A percentile compares a stretch with the other conserved stretches of the same genome.
Evolutionary conservation across 495 filamentous ascomycete genomes (phyloP).

Genomic region (Zalerion maritima): DNA sequence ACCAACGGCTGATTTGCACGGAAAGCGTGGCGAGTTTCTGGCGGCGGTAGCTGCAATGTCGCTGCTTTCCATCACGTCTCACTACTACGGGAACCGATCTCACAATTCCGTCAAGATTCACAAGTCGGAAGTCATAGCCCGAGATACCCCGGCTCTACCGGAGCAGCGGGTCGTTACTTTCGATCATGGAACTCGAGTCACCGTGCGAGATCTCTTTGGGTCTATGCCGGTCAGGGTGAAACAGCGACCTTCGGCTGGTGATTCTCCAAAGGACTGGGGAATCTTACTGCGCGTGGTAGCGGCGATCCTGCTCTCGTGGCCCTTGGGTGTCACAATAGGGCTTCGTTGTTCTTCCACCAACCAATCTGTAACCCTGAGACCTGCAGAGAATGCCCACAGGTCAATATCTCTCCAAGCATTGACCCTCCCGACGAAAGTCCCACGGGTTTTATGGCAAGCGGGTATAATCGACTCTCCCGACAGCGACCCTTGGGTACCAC

Average conservation of each 20-base stretch:
- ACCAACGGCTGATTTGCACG: slow-evolving; percentile 34
- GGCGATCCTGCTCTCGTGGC: slow-evolving; percentile 54
- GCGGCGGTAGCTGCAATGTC: slow-evolving; percentile 66
- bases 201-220: slow-evolving; percentile 78
- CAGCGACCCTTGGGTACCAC: slow-evolving; percentile 45
- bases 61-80: slow-evolving; percentile 65
- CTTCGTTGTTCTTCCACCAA: slow-evolving; percentile 23
- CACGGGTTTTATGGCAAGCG: slow-evolving; percentile 48
- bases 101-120: slow-evolving; percentile 61
- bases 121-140: slow-evolving; percentile 51
- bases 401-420: no score
- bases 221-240: slow-evolving; percentile 96
- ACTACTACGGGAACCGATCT: slow-evolving; percentile 43
- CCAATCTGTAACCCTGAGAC: slow-evolving; percentile 7
- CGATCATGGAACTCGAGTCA: slow-evolving; percentile 62
- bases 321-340: slow-evolving; percentile 25
- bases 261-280: slow-evolving; percentile 49
- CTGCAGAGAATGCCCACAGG: no score
- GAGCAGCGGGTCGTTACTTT: slow-evolving; percentile 42
- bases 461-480: slow-evolving; percentile 39
- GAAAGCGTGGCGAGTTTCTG: slow-evolving; percentile 60
- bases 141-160: slow-evolving; percentile 47
- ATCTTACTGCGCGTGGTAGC: slow-evolving; percentile 42
- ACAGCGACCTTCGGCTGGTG: slow-evolving; percentile 48
- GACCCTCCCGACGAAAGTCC: no score